Base-by-base conservation (phyloP, 805 yeast species). In the Tetrapisispora pingtungensis region DNA sequence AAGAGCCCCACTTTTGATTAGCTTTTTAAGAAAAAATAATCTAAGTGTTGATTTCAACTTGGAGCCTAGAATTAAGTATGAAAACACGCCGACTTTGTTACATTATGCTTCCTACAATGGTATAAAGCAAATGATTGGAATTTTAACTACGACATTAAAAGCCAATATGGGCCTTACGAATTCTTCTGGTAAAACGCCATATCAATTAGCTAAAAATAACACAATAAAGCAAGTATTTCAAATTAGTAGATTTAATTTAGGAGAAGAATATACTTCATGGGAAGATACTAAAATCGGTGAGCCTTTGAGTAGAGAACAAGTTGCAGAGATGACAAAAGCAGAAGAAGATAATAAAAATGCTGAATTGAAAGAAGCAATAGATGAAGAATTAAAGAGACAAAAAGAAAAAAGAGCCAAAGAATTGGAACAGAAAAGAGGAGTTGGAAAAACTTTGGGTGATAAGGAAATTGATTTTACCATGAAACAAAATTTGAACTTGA, bases 71-170 rank as follows among this genome's bases (percentile, higher is more conserved):
- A 49, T 66, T 0, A 75, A 72, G 44, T 81, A 73, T 53, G 64
- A 69, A 12, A 70, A 79, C 0, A 58, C 62, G 0, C 95, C 97
- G 4, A 85, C 95, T 0, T 60, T 84, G 46, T 66, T 93, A 27
- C 95, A 88, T 57, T 86, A 70, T 58, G 90, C 95, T 0, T 66
- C 96, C 0, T 70, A 78, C 8, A 69, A 78, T 45, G 84, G 85
- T 3, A 66, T 80, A 19, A 70, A 71, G 43, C 85, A 81, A 51
- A 79, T 88, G 72, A 78, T 85, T 2, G 58, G 64, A 1, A 70
- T 78, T 0, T 67, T 90, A 41, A 59, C 89, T 22, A 69, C 73
- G 10, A 78, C 73, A 40, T 59, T 84, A 52, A 81, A 82, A 48
- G 84, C 86, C 0, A 82, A 85, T 50, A 95, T 96, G 1, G 67